Percentiles rank a stretch among this genome's conserved stretches.
Evolutionary conservation across 176 grass and related monocot species (phyloP).

Genomic region (Zizania latifolia): DNA sequence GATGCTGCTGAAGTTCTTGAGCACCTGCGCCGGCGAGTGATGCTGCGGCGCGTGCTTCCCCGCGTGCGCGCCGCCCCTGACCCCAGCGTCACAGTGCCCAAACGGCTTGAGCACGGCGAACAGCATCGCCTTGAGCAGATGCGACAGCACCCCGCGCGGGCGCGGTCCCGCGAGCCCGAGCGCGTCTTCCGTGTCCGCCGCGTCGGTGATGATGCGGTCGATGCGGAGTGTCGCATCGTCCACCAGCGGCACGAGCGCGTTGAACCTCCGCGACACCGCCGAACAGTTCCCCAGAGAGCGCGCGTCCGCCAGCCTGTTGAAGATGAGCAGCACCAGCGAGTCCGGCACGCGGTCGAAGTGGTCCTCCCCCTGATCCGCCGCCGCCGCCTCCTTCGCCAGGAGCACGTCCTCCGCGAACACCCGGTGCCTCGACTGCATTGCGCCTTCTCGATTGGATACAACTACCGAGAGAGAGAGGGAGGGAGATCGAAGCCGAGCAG

Average conservation of each 20-base stretch:
- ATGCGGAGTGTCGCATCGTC: slow-evolving; percentile 57
- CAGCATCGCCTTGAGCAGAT: slow-evolving; percentile 62
- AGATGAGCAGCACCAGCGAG: slow-evolving; percentile 65
- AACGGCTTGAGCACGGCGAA: slow-evolving; percentile 61
- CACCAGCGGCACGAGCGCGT: slow-evolving; percentile 60
- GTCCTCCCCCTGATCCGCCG: slow-evolving; percentile 49
- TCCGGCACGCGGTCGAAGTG: slow-evolving; percentile 64
- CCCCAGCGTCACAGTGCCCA: slow-evolving; percentile 42
- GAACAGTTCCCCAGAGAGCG: slow-evolving; percentile 54
- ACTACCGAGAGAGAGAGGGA: too few relatives aligned
- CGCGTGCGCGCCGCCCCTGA: neutral
- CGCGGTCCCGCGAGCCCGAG: too few relatives aligned
- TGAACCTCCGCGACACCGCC: slow-evolving; percentile 64
- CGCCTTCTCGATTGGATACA: too few relatives aligned
- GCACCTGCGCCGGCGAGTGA: slow-evolving; percentile 73
- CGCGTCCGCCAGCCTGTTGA: slow-evolving; percentile 70
- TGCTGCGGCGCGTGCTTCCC: slow-evolving; percentile 28
- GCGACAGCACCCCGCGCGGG: slow-evolving; percentile 41
- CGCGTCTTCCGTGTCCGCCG: slow-evolving; percentile 2
- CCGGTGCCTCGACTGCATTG: slow-evolving; percentile 63
- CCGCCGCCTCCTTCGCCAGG: slow-evolving; percentile 8
- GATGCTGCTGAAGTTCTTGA: slow-evolving; percentile 69
- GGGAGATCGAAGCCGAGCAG: neutral
- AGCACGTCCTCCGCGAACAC: slow-evolving; percentile 56
- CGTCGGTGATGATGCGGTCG: slow-evolving; percentile 50